Base-by-base conservation (phyloP, 2,329 filamentous ascomycete genomes). In the Alternaria sp. region DNA sequence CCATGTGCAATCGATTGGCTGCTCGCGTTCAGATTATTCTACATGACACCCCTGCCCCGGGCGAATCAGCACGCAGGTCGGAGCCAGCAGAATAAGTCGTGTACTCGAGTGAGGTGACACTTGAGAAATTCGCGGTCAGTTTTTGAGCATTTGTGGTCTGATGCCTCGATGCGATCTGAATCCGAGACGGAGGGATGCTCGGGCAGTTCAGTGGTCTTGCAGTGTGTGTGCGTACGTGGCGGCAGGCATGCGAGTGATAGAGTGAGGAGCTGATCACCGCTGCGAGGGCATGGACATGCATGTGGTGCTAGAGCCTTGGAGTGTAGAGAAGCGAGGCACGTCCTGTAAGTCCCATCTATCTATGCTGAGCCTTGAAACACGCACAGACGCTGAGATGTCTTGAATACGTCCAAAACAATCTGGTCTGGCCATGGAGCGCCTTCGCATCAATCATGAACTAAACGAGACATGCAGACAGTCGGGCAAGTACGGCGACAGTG, bases 221-320 rank as follows among this genome's bases (percentile, higher is more conserved):
- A 45, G 17, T 23, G 19, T 49, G 17, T 23, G 19, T 49, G 40
- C 51, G 58, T 66, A 67, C 61, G 63, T 66, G 58, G 44, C 51
- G 52, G 61, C 64, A 52, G 56, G 55, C 61, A 62, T 63, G 63
- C 63, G 40, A 60, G 61, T 50, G 61, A 59, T 60, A 26, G 10
- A 26, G 47, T 49, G 47, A 28, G 45, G 46, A 44, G 54, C 49
- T 43, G 54, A 54, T 62, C 63, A 59, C 54, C 45, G 55, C 59
- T 58, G 59, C 63, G 57, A 62, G 52, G 56, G 44, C 32, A 62
- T 32, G 60, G 46, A 59, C 43, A 62, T 32, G 60, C 45, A 40
- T 57, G 32, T 28, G 47, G 30, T 40, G 49, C 49, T 17, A 19
- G 26, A 57, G 45, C 55, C 45, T 32, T 19, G 30, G 40, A 13